phyloP scores from a whole-genome alignment of 768 basidiomycete genomes.

The Mycena albidolilacea region DNA sequence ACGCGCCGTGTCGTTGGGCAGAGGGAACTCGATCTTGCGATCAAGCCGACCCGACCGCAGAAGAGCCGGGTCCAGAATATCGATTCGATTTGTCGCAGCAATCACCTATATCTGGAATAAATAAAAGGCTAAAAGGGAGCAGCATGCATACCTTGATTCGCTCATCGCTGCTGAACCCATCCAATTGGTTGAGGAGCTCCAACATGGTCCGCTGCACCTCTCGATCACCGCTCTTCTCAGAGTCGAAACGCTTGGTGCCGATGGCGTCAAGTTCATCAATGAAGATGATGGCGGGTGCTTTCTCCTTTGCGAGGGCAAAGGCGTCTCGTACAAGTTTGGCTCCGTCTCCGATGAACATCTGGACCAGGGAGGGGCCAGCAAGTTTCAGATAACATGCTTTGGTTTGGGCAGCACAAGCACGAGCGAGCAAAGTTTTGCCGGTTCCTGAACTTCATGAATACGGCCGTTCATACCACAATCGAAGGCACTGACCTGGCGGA shows the following conservation, averaged over 20 bases:
- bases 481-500: conserved; percentile 81
- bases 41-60: conserved; percentile 98
- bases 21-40: conserved; percentile 98
- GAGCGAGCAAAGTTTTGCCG: conserved; percentile 96
- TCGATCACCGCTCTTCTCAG: conserved; percentile 98
- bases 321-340: conserved; percentile 99
- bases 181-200: conserved; percentile 97
- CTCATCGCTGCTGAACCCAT: conserved; percentile 97
- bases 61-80: conserved; percentile 98
- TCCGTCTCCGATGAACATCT: conserved; percentile 99
- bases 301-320: conserved; percentile 98
- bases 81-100: conserved; percentile 98
- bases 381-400: conserved; percentile 98
- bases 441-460: conserved; percentile 67
- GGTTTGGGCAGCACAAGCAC: conserved; percentile 98
- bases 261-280: conserved; percentile 99
- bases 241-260: conserved; percentile 98
- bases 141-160: conserved; percentile 86
- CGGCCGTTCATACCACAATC: conserved; percentile 7
- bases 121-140: conserved; percentile 18
- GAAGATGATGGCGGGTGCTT: conserved; percentile 98
- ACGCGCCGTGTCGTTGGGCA: conserved; percentile 96
- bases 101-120: conserved; percentile 77
- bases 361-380: conserved; percentile 96
- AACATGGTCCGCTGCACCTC: conserved; percentile 99